Conservation (phyloP, 345 rosid species). For the Clausena lansium region DNA sequence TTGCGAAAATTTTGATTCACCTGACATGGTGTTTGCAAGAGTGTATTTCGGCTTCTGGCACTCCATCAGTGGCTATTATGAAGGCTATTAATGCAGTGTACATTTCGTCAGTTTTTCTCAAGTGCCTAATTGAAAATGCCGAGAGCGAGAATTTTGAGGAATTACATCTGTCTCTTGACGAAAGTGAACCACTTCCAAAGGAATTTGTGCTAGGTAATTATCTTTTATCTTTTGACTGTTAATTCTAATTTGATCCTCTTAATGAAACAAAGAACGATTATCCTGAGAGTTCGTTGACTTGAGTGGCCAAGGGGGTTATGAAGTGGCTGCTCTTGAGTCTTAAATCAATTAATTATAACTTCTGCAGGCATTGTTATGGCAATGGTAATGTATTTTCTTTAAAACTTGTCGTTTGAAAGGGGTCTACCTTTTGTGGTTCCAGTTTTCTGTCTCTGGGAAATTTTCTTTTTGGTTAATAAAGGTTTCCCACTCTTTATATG, state of each 20-base stretch:
- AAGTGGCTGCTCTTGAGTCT: background rate
- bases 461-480: background rate
- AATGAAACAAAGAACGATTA: background rate
- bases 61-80: slow-evolving; percentile 35
- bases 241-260: background rate
- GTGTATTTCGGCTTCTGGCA: slow-evolving; percentile 49
- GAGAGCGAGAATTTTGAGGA: slow-evolving; percentile 47
- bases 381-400: background rate
- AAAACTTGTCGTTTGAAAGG: background rate
- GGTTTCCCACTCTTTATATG: background rate
- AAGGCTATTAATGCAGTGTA: slow-evolving; percentile 78
- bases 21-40: slow-evolving; percentile 79
- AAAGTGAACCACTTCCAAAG: slow-evolving; percentile 57
- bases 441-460: background rate
- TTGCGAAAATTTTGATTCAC: slow-evolving; percentile 83
- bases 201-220: slow-evolving; percentile 57
- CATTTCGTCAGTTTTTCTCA: slow-evolving; percentile 79
- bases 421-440: no score
- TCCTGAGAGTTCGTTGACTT: background rate
- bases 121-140: slow-evolving; percentile 67
- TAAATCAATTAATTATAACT: background rate
- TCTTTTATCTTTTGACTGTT: background rate
- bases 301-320: background rate
- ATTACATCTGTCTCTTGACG: slow-evolving; percentile 61
- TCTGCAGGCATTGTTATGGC: background rate